A percentile compares a stretch with the other conserved stretches of the same genome.
phyloP scores from a whole-genome alignment of 306 rosid species.

The Rubus idaeus region DNA sequence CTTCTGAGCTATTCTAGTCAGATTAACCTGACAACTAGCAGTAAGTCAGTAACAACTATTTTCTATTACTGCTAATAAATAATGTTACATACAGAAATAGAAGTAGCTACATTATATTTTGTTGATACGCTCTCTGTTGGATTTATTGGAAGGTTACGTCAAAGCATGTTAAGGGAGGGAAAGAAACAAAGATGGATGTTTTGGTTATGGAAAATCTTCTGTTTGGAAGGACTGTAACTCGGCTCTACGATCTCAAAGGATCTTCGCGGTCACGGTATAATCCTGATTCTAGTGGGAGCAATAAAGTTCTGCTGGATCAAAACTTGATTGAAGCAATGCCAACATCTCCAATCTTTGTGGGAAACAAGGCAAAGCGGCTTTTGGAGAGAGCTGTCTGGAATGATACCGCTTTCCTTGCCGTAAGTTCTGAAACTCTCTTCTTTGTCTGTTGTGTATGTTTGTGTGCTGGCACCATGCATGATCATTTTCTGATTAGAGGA shows the following conservation, averaged over 20 bases:
- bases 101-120: background rate
- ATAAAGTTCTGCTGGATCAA: conserved; percentile 88
- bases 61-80: background rate
- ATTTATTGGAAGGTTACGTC: conserved; percentile 67
- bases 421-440: conserved; percentile 44
- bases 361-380: conserved; percentile 83
- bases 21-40: background rate
- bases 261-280: conserved; percentile 88
- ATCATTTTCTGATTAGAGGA: background rate
- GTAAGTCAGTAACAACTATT: background rate
- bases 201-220: conserved; percentile 98
- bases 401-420: conserved; percentile 92
- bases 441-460: background rate
- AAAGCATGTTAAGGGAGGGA: conserved; percentile 87
- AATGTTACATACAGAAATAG: background rate
- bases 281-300: conserved; percentile 74
- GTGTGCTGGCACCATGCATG: background rate
- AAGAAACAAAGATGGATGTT: conserved; percentile 74
- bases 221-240: conserved; percentile 68
- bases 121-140: conserved; percentile 23
- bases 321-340: conserved; percentile 98
- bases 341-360: conserved; percentile 94
- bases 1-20: background rate
- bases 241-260: conserved; percentile 94
- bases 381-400: conserved; percentile 98